Evolutionary conservation across 2,329 filamentous ascomycete species (phyloP).

Genomic region (Curvularia lunata): DNA sequence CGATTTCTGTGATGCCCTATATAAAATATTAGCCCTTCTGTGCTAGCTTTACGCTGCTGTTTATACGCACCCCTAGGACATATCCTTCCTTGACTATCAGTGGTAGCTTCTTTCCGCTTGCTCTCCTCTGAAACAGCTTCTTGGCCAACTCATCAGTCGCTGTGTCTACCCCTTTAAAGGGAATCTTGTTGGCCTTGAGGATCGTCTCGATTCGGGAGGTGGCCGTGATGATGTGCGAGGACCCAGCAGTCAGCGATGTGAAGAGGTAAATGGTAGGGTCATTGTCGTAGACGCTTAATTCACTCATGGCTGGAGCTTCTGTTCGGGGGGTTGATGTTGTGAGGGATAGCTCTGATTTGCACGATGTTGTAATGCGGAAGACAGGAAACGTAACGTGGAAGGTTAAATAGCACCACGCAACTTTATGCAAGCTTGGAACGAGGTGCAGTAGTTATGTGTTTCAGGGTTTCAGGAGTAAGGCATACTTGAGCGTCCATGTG

Average conservation of each 20-base stretch:
- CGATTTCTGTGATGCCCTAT: conserved; percentile 89
- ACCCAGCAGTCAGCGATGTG: conserved; percentile 93
- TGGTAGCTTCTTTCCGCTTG: conserved; percentile 87
- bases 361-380: neutral
- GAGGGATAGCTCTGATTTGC: conserved; percentile 7
- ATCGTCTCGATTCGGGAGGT: conserved; percentile 97
- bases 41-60: neutral
- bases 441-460: conserved; percentile 16
- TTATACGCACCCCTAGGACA: conserved; percentile 77
- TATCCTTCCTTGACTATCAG: conserved; percentile 85
- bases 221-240: conserved; percentile 93
- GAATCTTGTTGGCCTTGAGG: conserved; percentile 89
- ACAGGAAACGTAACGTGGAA: neutral
- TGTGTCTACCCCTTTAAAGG: conserved; percentile 90
- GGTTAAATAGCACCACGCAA: conserved; percentile 1
- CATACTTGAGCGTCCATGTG: conserved; percentile 13
- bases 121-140: conserved; percentile 84
- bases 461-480: conserved; percentile 18
- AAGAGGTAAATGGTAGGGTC: conserved; percentile 79
- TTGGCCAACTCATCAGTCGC: conserved; percentile 88
- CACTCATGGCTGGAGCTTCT: conserved; percentile 36
- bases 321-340: conserved; percentile 1
- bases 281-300: conserved; percentile 54
- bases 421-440: conserved; percentile 7
- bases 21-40: conserved; percentile 8